Base-by-base conservation (phyloP, 2,329 filamentous ascomycete species). In the Cadophora gregata region DNA sequence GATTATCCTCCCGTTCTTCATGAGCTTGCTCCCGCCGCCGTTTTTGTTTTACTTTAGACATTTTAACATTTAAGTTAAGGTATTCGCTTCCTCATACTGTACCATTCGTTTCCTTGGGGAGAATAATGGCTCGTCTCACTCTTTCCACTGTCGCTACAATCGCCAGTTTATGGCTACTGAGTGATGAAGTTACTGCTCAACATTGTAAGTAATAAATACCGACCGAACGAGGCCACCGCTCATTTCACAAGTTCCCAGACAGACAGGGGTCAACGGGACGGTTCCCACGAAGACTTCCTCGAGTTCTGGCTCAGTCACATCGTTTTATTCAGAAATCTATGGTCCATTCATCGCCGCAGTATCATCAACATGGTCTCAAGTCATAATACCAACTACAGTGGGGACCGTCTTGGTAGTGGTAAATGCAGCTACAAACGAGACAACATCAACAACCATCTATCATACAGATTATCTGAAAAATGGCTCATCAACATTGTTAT, bases 351-450 rank as follows among this genome's bases (percentile, higher is more conserved):
- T 61, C 1, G 29, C 31, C 2, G 63, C 29, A 27, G 14, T 25
- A 4, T 65, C 63, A 2, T 65, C 56, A 47, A 65, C 63, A 65
- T 65, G 63, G 63, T 38, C 63, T 2, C 63, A 65, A 19, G 29
- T 53, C 21, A 60, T 65, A 1, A 65, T 60, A 1, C 63, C 63
- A 4, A 65, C 31, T 9, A 65, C 63, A 2, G 63, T 65, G 7
- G 63, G 63, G 16, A 65, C 63, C 0, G 63, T 65, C 31, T 19
- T 60, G 47, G 55, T 65, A 4, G 48, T 56, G 4, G 55, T 65
- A 1, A 65, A 65, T 24, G 47, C 55, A 60, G 63, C 63, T 1
- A 65, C 63, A n/a, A 65, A 65, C 21, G 29, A 65, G 45, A 65
- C 63, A 10, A n/a, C 33, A 9, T 65, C 63, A 27, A 65, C 63